These are phyloP conservation scores for Nicotiana sylvestris DNA, from an alignment of 257 asterid genomes.

Conservation along the genomic window DNA sequence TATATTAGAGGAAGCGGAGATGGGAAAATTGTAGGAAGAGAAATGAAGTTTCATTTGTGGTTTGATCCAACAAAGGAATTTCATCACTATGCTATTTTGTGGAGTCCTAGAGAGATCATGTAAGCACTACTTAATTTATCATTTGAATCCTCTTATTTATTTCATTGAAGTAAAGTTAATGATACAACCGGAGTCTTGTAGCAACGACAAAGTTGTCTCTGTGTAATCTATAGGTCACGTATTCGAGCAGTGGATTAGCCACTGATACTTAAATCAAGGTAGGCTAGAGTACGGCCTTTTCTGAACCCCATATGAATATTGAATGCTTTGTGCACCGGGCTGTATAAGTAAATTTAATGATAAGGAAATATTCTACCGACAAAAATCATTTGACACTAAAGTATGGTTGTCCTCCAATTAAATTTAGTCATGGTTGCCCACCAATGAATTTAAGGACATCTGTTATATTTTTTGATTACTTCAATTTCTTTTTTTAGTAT, in stretches of 20 bases:
- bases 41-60: slow-evolving; percentile 92
- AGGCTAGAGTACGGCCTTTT: too few relatives aligned
- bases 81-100: slow-evolving; percentile 81
- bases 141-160: neutral
- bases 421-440: neutral
- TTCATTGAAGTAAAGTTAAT: neutral
- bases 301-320: rapidly evolving
- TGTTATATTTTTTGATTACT: neutral
- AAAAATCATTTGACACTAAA: slow-evolving; percentile 4
- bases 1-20: slow-evolving; percentile 92
- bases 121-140: slow-evolving; percentile 22
- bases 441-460: slow-evolving; percentile 4
- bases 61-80: slow-evolving; percentile 84
- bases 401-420: neutral
- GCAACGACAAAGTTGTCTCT: too few relatives aligned
- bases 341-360: neutral
- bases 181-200: rapidly evolving
- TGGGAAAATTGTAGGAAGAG: slow-evolving; percentile 80
- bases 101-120: slow-evolving; percentile 77
- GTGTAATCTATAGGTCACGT: rapidly evolving
- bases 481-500: neutral
- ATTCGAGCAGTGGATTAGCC: rapidly evolving
- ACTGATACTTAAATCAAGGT: rapidly evolving
- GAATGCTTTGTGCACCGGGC: rapidly evolving
- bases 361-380: slow-evolving; percentile 12